These are phyloP conservation scores for Colletotrichum limetticola DNA, from an alignment of 2,329 filamentous ascomycete genomes.

Conservation along the genomic window DNA sequence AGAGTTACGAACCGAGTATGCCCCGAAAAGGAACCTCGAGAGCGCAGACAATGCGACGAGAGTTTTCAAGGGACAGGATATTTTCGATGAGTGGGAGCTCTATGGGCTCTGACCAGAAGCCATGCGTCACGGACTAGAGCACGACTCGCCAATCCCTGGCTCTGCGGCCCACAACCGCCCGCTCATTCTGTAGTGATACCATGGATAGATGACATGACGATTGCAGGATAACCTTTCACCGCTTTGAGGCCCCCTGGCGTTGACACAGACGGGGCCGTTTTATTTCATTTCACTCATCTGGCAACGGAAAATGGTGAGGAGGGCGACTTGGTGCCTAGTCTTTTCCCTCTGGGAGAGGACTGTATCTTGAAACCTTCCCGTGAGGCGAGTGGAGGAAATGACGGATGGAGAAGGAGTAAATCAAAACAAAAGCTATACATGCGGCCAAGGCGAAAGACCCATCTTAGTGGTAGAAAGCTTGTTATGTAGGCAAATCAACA, in stretches of 20 bases:
- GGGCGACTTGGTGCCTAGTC: not conserved
- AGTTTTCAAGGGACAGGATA: slow-evolving; percentile 41
- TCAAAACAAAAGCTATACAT: slow-evolving; percentile 31
- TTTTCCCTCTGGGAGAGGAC: not conserved
- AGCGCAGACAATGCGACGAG: slow-evolving; percentile 37
- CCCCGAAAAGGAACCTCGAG: slow-evolving; percentile 50
- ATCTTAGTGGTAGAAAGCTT: slow-evolving; percentile 31
- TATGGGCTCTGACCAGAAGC: slow-evolving; percentile 64
- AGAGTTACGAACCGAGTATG: slow-evolving; percentile 73
- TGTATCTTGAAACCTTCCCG: not conserved
- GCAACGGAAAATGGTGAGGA: slow-evolving; percentile 29
- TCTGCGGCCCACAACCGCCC: slow-evolving; percentile 32
- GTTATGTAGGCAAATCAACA: slow-evolving; percentile 29
- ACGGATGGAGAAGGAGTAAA: slow-evolving; percentile 3
- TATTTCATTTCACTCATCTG: slow-evolving; percentile 34
- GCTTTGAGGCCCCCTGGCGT: slow-evolving; percentile 17
- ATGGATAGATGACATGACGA: slow-evolving; percentile 36
- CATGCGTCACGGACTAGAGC: slow-evolving; percentile 32
- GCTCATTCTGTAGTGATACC: slow-evolving; percentile 36
- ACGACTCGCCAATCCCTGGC: slow-evolving; percentile 33
- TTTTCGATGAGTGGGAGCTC: slow-evolving; percentile 73
- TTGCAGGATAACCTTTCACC: slow-evolving; percentile 35
- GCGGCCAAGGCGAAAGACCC: slow-evolving; percentile 8
- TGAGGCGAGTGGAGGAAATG: slow-evolving; percentile 18
- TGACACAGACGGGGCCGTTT: slow-evolving; percentile 23